Conservation (phyloP, 1,139 yeast species). For the Wickerhamomyces sp. region DNA sequence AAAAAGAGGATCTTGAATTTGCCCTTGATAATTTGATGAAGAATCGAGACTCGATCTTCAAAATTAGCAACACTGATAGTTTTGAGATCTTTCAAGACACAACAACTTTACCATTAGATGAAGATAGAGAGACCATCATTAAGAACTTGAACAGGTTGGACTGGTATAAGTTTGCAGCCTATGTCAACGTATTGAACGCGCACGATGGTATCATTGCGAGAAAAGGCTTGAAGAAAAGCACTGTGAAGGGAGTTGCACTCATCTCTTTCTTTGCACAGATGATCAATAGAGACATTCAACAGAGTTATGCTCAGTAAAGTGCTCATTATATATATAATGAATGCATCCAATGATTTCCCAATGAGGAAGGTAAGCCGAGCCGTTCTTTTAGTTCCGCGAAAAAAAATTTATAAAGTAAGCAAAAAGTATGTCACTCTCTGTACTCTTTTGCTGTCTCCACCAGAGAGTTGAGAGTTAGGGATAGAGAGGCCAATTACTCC, state of each 20-base stretch:
- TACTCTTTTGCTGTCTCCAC: too few species aligned
- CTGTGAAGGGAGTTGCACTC: constrained; percentile 49
- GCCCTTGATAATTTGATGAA: constrained; percentile 11
- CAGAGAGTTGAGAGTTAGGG: too few species aligned
- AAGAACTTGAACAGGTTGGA: constrained; percentile 45
- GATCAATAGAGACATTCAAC: constrained; percentile 32
- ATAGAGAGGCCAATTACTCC: too few species aligned
- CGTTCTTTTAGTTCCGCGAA: too few species aligned
- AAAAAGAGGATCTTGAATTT: constrained; percentile 2
- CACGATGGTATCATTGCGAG: constrained; percentile 73
- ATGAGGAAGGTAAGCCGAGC: too few species aligned
- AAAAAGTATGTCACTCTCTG: too few species aligned
- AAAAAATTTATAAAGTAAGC: too few species aligned
- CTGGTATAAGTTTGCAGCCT: constrained; percentile 68
- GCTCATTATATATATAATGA: too few species aligned
- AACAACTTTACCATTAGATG: constrained; percentile 35
- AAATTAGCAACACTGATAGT: constrained; percentile 18
- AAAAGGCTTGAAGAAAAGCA: constrained; percentile 47
- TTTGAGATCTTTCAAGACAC: constrained; percentile 18
- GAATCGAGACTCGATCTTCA: constrained; percentile 4
- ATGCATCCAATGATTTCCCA: too few species aligned
- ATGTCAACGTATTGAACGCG: constrained; percentile 61
- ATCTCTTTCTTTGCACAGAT: constrained; percentile 48
- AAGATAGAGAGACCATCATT: constrained; percentile 38
- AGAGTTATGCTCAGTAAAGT: too few species aligned